Evolutionary conservation across 306 rosid species (phyloP).

Genomic region (Cicer yamashitae): DNA sequence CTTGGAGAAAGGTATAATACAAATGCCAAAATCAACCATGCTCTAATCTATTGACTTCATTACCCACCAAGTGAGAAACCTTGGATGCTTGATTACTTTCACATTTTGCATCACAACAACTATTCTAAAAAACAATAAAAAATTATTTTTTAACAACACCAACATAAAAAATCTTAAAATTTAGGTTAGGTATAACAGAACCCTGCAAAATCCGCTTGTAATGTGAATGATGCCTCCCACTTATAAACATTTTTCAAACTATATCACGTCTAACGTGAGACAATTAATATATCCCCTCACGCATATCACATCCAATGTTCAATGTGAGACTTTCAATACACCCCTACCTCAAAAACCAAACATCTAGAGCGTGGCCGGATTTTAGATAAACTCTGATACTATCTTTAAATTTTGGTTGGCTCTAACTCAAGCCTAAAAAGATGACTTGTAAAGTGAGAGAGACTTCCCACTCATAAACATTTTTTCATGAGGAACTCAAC

Average conservation of each 20-base stretch:
- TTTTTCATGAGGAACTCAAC: neutral
- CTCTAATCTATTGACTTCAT: neutral
- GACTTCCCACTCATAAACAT: neutral
- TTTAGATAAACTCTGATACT: neutral
- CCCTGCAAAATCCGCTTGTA: neutral
- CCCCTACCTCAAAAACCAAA: neutral
- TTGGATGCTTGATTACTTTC: neutral
- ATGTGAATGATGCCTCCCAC: neutral
- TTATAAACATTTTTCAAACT: neutral
- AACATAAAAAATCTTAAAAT: neutral
- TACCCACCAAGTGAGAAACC: conserved; percentile 3
- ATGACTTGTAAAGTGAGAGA: neutral
- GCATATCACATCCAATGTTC: neutral
- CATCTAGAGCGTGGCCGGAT: neutral
- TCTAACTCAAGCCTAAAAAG: neutral
- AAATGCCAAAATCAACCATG: conserved; percentile 2
- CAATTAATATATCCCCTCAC: neutral
- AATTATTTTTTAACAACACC: neutral
- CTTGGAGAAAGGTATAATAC: neutral
- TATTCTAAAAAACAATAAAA: neutral
- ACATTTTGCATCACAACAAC: neutral
- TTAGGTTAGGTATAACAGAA: neutral
- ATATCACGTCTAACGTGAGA: neutral
- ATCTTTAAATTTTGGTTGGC: neutral
- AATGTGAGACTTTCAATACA: neutral